Evolutionary conservation across 805 yeast genomes (phyloP), one percentile per base, ranked within the genome.

Genomic region (Ogataea pignaliae): DNA sequence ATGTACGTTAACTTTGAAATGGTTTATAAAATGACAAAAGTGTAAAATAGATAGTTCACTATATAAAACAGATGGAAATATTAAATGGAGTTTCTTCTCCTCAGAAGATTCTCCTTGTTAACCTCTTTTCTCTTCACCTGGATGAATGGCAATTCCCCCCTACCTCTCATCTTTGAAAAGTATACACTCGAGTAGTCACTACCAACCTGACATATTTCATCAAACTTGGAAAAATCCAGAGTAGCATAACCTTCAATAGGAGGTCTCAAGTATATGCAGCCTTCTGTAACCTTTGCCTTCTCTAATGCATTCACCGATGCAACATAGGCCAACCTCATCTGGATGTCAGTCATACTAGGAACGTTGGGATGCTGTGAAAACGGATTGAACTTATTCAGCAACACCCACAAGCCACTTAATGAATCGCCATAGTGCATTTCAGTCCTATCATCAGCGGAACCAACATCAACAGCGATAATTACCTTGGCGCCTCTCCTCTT

Each of bases 311-410:
- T 86, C 1, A 91, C 99, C 41, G 96, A 87, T 0, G 97, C 87
- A 34, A 91, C 99, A 61, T 93, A 91, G 0, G 97, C 96, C 47
- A 91, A 69, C 44, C 98, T 72, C 69, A 88, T 76, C 66, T 91
- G 99, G 46, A 91, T 88, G 59, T 91, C 99, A 52, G 96, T 88
- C 86, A 93, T 81, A 43, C 85, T 86, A 3, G 99, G 99, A 5
- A 88, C 86, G 60, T 85, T 84, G 3, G 97, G 96, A 54, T 84
- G 84, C 11, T 72, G 70, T 0, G 96, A 86, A 57, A 91, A 90
- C 7, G 96, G 95, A 58, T 93, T 91, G 81, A 90, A 79, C 39
- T 95, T 72, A 63, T 89, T 89, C 44, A 88, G 63, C 6, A 93
- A 56, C 8, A 88, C 96, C 97, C 98, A 90, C 33, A 83, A 70